Evolutionary conservation across 345 rosid genomes (phyloP).

Genomic region (Salix arbutifolia): DNA sequence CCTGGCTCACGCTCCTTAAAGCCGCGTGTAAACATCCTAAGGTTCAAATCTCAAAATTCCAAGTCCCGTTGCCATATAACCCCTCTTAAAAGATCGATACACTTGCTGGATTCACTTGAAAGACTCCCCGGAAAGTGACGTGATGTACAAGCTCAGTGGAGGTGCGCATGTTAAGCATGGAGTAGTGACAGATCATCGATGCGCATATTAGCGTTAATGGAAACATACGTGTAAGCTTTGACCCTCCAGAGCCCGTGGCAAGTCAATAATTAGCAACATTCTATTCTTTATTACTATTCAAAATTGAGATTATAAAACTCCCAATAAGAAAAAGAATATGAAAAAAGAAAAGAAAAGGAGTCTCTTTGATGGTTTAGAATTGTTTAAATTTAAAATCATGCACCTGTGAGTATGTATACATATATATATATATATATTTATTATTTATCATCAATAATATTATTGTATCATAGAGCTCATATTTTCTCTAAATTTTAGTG

Average conservation of each 20-base stretch:
- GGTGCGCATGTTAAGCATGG: constrained; percentile 11
- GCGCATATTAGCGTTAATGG: constrained; percentile 42
- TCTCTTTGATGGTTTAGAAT: too few species aligned
- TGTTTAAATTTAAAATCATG: too few species aligned
- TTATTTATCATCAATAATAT: too few species aligned
- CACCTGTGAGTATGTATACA: too few species aligned
- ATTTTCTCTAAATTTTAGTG: too few species aligned
- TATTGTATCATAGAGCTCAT: too few species aligned
- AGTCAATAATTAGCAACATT: background rate
- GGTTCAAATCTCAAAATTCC: background rate
- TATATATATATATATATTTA: too few species aligned
- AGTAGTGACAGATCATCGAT: constrained; percentile 10
- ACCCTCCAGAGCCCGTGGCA: constrained; percentile 33
- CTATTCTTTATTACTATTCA: background rate
- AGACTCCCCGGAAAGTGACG: background rate
- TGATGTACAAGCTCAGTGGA: background rate
- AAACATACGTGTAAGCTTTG: constrained; percentile 26
- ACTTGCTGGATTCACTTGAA: background rate
- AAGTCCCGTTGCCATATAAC: background rate
- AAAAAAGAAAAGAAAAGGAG: too few species aligned
- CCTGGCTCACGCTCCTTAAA: background rate
- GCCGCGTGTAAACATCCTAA: background rate
- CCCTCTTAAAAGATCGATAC: background rate
- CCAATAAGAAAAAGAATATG: too few species aligned
- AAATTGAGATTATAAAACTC: too few species aligned